A percentile compares a stretch with the other conserved stretches of the same genome.
These are phyloP conservation scores for Nothopassalora personata DNA, from an alignment of 2,329 filamentous ascomycete genomes.

Conservation along the genomic window DNA sequence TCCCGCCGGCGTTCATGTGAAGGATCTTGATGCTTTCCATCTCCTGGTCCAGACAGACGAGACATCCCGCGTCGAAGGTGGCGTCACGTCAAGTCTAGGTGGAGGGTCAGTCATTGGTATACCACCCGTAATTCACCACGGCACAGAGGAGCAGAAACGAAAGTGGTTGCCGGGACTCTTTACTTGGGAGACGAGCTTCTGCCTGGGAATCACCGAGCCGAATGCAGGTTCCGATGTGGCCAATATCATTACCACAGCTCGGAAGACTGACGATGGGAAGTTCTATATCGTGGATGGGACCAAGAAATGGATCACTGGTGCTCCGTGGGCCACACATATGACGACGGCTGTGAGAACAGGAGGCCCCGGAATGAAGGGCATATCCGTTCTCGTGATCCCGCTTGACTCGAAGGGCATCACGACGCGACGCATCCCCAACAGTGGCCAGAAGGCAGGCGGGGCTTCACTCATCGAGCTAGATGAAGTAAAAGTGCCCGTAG, in stretches of 20 bases:
- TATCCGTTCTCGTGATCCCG: slow-evolving; percentile 56
- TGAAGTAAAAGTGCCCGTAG: slow-evolving; percentile 50
- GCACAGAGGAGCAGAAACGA: slow-evolving; percentile 54
- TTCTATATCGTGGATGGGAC: slow-evolving; percentile 60
- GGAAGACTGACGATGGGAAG: slow-evolving; percentile 38
- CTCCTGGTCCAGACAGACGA: slow-evolving; percentile 33
- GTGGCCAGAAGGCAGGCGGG: slow-evolving; percentile 61
- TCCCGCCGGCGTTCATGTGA: slow-evolving; percentile 43
- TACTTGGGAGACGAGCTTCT: slow-evolving; percentile 55
- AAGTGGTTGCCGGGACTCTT: slow-evolving; percentile 57
- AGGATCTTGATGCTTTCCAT: slow-evolving; percentile 55
- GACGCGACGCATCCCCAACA: slow-evolving; percentile 55
- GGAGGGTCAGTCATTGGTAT: slow-evolving; percentile 59
- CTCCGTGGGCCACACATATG: slow-evolving; percentile 32
- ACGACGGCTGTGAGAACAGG: slow-evolving; percentile 58
- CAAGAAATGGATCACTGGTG: slow-evolving; percentile 58
- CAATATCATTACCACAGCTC: slow-evolving; percentile 54
- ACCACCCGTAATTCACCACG: slow-evolving; percentile 60
- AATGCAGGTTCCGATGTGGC: slow-evolving; percentile 59
- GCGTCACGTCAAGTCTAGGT: slow-evolving; percentile 54
- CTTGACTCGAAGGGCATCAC: slow-evolving; percentile 47
- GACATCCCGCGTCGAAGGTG: slow-evolving; percentile 36
- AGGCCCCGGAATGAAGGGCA: slow-evolving; percentile 47
- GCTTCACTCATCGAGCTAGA: slow-evolving; percentile 47
- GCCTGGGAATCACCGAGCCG: slow-evolving; percentile 61